Evolutionary conservation across 768 basidiomycete genomes (phyloP).

Genomic region (Macrolepiota albuminosa): DNA sequence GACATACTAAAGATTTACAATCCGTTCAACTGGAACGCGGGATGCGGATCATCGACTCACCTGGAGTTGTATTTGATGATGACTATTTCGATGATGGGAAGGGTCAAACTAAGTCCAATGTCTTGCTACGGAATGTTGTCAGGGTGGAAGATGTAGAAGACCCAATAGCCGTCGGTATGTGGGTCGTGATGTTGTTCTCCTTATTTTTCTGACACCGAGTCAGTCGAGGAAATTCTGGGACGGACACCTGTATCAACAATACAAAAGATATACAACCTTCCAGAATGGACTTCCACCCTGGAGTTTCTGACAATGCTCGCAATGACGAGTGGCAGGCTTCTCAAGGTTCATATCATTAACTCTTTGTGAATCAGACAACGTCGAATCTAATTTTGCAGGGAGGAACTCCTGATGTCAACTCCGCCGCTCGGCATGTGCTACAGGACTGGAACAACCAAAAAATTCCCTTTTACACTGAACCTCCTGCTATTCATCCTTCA

Average conservation of each 20-base stretch:
- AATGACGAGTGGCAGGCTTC: slow-evolving; percentile 72
- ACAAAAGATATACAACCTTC: slow-evolving; percentile 82
- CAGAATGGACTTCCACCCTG: slow-evolving; percentile 62
- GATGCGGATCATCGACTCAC: slow-evolving; percentile 89
- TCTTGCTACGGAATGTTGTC: slow-evolving; percentile 83
- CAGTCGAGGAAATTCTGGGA: slow-evolving; percentile 83
- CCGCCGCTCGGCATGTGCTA: slow-evolving; percentile 77
- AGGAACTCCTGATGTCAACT: slow-evolving; percentile 83
- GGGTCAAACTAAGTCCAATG: slow-evolving; percentile 48
- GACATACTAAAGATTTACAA: slow-evolving; percentile 90
- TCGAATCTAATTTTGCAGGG: slow-evolving; percentile 42
- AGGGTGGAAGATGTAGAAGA: slow-evolving; percentile 91
- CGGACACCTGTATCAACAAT: slow-evolving; percentile 70
- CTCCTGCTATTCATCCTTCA: slow-evolving; percentile 77
- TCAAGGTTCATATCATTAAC: slow-evolving; percentile 53
- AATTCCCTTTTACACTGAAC: slow-evolving; percentile 82
- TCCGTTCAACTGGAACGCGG: slow-evolving; percentile 91
- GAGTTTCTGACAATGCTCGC: slow-evolving; percentile 92
- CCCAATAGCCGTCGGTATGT: slow-evolving; percentile 81
- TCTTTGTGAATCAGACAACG: neutral
- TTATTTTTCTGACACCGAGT: neutral
- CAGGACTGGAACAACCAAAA: slow-evolving; percentile 96
- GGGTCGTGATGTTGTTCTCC: neutral
- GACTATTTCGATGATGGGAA: slow-evolving; percentile 40
- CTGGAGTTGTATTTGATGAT: slow-evolving; percentile 95